phyloP scores from a whole-genome alignment of 768 basidiomycete genomes.

The Inosperma sp. region DNA sequence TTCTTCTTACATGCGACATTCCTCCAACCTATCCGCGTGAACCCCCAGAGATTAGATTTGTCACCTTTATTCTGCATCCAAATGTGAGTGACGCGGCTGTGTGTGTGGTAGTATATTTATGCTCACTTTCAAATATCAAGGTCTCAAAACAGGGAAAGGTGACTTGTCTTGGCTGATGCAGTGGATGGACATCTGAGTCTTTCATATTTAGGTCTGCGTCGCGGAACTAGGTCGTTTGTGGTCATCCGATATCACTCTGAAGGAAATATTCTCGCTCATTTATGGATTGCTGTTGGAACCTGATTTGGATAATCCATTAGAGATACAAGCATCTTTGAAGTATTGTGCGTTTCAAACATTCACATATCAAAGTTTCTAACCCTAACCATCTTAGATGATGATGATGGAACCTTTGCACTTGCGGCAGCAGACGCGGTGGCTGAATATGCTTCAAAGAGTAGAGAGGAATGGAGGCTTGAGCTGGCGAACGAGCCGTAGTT shows the following conservation, averaged over 20 bases:
- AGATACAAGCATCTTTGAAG: constrained; percentile 7
- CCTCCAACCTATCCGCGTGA: constrained; percentile 4
- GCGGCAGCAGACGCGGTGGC: constrained; percentile 1
- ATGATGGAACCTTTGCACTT: constrained; percentile 9
- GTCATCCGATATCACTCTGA: constrained; percentile 8
- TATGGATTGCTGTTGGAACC: constrained; percentile 7
- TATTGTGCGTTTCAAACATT: constrained; percentile 5
- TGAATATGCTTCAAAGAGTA: constrained; percentile 7
- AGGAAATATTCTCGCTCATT: constrained; percentile 7
- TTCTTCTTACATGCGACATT: constrained; percentile 8
- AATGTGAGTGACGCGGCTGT: constrained; percentile 3
- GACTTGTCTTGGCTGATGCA: background rate
- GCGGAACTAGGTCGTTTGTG: constrained; percentile 8
- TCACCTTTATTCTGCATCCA: constrained; percentile 7
- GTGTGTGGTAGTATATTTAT: background rate
- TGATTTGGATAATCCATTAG: constrained; percentile 4
- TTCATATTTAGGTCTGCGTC: background rate
- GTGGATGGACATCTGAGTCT: background rate
- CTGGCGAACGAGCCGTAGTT: no score
- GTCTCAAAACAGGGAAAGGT: constrained; percentile 8
- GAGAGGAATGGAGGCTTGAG: constrained; percentile 1
- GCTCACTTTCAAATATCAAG: background rate
- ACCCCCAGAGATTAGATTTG: constrained; percentile 6
- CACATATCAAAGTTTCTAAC: background rate
- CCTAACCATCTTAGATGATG: background rate